Evolutionary conservation across 208 protist genomes (phyloP).

Genomic region (Borovskyia barvae): DNA sequence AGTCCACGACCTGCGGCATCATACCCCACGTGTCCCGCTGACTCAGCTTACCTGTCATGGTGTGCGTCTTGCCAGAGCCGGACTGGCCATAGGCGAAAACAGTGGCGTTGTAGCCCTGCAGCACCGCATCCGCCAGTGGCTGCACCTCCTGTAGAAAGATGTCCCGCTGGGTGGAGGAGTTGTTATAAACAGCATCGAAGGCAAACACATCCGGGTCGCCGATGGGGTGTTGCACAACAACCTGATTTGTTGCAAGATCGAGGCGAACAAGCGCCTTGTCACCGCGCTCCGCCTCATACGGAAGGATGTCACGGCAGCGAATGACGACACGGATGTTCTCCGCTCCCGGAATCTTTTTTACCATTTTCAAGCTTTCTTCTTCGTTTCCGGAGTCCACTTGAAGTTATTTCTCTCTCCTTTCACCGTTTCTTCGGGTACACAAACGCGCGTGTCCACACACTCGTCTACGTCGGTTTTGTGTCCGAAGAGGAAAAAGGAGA

Average conservation of each 20-base stretch:
- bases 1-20: slow-evolving; percentile 89
- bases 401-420: too few relatives aligned
- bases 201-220: slow-evolving; percentile 84
- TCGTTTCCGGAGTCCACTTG: slow-evolving; percentile 4
- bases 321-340: slow-evolving; percentile 93
- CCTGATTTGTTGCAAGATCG: slow-evolving; percentile 85
- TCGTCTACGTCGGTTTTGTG: too few relatives aligned
- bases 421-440: too few relatives aligned
- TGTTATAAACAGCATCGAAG: slow-evolving; percentile 92
- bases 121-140: slow-evolving; percentile 80
- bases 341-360: slow-evolving; percentile 61
- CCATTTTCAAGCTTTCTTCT: slow-evolving; percentile 46
- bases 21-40: slow-evolving; percentile 84
- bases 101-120: slow-evolving; percentile 92
- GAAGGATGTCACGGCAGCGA: slow-evolving; percentile 76
- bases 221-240: slow-evolving; percentile 84
- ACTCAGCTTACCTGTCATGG: slow-evolving; percentile 87
- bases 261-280: slow-evolving; percentile 86
- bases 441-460: too few relatives aligned
- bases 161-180: slow-evolving; percentile 90
- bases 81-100: slow-evolving; percentile 93
- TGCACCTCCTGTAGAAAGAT: slow-evolving; percentile 90
- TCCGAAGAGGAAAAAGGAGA: too few relatives aligned
- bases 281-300: slow-evolving; percentile 80
- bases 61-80: slow-evolving; percentile 91